Evolutionary conservation across 306 rosid species (phyloP).

Genomic region (Trifolium subterraneum): DNA sequence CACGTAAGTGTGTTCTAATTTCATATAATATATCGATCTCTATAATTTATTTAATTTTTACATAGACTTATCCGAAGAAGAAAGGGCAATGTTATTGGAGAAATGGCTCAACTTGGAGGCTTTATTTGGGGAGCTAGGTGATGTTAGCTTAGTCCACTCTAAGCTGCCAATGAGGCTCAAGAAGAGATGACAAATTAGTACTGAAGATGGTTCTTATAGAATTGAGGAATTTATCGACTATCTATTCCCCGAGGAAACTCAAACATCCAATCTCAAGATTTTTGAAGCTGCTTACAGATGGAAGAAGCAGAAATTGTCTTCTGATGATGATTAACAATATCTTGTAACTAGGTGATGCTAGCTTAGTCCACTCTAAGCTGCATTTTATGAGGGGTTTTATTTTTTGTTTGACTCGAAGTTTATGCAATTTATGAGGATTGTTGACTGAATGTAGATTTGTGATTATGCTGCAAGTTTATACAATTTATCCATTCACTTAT

Average conservation of each 20-base stretch:
- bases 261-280: constrained; percentile 83
- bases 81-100: constrained; percentile 87
- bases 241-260: constrained; percentile 83
- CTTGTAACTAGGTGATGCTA: too few relatives aligned
- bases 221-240: constrained; percentile 81
- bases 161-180: constrained; percentile 91
- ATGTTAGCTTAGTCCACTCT: constrained; percentile 74
- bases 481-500: too few relatives aligned
- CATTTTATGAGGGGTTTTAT: too few relatives aligned
- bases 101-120: constrained; percentile 88
- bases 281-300: constrained; percentile 93
- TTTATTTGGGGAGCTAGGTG: constrained; percentile 72
- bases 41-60: too few relatives aligned
- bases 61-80: constrained; percentile 67
- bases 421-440: too few relatives aligned
- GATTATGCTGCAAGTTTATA: too few relatives aligned
- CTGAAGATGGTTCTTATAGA: constrained; percentile 89
- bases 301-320: constrained; percentile 79
- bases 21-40: too few relatives aligned
- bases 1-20: too few relatives aligned
- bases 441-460: too few relatives aligned
- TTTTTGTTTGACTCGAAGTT: too few relatives aligned
- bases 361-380: too few relatives aligned
- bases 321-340: constrained; percentile 35
- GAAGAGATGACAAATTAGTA: constrained; percentile 69